Evolutionary conservation across 1,284 basidiomycete species (phyloP).

Genomic region (Cronartium ribicola): DNA sequence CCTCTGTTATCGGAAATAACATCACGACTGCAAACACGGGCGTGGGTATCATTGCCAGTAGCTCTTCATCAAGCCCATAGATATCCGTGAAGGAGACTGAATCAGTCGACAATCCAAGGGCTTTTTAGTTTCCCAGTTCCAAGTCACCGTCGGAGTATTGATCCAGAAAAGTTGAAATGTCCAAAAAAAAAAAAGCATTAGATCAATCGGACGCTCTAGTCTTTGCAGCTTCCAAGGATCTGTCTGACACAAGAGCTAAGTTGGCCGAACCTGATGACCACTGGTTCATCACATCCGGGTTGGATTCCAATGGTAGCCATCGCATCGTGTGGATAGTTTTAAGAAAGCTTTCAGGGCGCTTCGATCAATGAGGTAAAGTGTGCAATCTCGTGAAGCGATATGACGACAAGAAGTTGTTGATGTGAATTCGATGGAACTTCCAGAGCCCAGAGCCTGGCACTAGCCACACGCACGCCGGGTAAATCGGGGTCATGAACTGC

Average conservation of each 20-base stretch:
- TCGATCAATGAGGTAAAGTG: too few species aligned
- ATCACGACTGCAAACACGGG: conserved; percentile 50
- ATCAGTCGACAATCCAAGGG: conserved; percentile 22
- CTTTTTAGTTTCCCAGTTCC: too few species aligned
- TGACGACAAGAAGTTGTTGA: too few species aligned
- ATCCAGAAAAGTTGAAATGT: neutral
- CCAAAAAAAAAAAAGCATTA: too few species aligned
- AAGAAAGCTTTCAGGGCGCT: neutral
- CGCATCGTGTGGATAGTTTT: conserved; percentile 29
- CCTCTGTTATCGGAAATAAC: conserved; percentile 48
- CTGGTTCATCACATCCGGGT: conserved; percentile 50
- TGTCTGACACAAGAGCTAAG: neutral
- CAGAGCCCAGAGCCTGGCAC: too few species aligned
- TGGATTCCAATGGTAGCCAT: conserved; percentile 52
- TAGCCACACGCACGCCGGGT: too few species aligned
- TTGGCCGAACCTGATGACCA: conserved; percentile 24
- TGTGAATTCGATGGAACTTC: too few species aligned
- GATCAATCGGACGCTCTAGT: neutral
- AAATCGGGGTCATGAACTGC: too few species aligned
- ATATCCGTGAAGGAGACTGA: conserved; percentile 46
- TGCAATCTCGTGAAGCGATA: too few species aligned
- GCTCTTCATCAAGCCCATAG: conserved; percentile 50
- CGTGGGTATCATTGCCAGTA: conserved; percentile 51
- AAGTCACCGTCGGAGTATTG: too few species aligned
- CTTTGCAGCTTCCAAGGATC: too few species aligned